Evolutionary conservation across 192 early-diverging fungal genomes (phyloP), one percentile per base, ranked within the genome.

Genomic region (Geranomyces michiganensis): DNA sequence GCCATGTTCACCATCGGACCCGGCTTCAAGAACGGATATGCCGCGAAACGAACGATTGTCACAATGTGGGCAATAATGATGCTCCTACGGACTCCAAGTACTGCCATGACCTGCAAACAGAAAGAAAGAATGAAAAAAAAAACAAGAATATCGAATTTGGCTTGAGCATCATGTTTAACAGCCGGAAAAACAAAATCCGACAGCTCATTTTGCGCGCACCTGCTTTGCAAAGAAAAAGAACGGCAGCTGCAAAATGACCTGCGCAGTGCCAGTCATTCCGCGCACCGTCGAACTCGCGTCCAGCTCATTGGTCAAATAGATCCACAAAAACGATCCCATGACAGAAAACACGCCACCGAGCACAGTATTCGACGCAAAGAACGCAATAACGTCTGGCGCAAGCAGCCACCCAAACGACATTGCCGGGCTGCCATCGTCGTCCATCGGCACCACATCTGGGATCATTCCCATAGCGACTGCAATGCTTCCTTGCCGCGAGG

Each of bases 201-300:
- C n/a, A n/a, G n/a, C n/a, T n/a, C n/a, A n/a, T n/a, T n/a, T n/a
- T n/a, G n/a, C n/a, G 56, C 58, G 22, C 44, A 73, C 71, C 71
- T 65, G 71, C 64, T 73, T 73, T 15, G 71, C 62, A 45, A 73
- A 73, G 55, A 73, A 67, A 55, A 73, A 73, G 63, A 73, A 73
- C 8, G 71, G 71, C 36, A 73, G 33, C 71, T 73, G 71, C n/a
- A 73, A 33, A 13, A 73, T 51, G 17, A 73, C 71, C 60, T 73
- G 71, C 32, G 65, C 65, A 7, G 71, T 65, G 31, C 71, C 71
- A 27, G 71, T 73, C 53, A 73, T 27, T 6, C 71, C 71, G 36
- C 62, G 29, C 15, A 73, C 55, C 24, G 71, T 73, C n/a, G 71
- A 31, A 66, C 33, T 44, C 24, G 71, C 71, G 14, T 73, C 56